Base-by-base conservation (phyloP, 2,329 filamentous ascomycete species). In the Sphaerulina musiva region DNA sequence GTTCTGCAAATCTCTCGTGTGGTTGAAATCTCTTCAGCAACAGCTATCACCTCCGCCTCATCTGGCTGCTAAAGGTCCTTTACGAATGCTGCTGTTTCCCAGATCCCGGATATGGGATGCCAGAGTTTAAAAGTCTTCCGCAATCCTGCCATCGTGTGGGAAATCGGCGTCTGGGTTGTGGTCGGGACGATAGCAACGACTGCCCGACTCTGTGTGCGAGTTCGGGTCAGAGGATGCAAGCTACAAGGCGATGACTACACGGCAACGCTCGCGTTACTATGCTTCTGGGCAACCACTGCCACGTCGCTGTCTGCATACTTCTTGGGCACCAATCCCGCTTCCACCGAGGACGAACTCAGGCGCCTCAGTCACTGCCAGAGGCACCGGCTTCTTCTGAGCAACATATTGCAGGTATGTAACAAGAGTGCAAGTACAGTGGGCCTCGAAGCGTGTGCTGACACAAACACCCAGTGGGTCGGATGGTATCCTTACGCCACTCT, bases 221-320 rank as follows among this genome's bases (percentile, higher is more conserved):
- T 38, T 38, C 34, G 34, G 10, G 34, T 73, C 0, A 72, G 72
- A 3, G 53, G 67, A 32, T 62, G 65, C 7, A 66, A 70, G 1
- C 57, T 74, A 1, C 64, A 69, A 31, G 68, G 70, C 2, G 73
- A 75, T 56, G 72, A 74, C 45, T 67, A 69, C 10, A 65, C 73
- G 17, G 64, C 69, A 0, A 6, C 68, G 5, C 46, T 68, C 0
- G 69, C 72, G 3, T 41, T 66, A 1, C 56, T 68, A 11, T 69
- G 70, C 43, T 73, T 68, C 42, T 64, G 67, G 0, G 55, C 68
- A 67, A 1, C 48, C 23, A 48, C 46, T 10, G 46, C 42, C 46
- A 54, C 53, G 14, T 10, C 34, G 12, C 34, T 38, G 10, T 5
- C 34, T 9, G 12, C 34, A 38, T 38, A 38, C 34, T 38, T 11